Conservation (phyloP, 345 rosid species). For the Salix brachista region DNA sequence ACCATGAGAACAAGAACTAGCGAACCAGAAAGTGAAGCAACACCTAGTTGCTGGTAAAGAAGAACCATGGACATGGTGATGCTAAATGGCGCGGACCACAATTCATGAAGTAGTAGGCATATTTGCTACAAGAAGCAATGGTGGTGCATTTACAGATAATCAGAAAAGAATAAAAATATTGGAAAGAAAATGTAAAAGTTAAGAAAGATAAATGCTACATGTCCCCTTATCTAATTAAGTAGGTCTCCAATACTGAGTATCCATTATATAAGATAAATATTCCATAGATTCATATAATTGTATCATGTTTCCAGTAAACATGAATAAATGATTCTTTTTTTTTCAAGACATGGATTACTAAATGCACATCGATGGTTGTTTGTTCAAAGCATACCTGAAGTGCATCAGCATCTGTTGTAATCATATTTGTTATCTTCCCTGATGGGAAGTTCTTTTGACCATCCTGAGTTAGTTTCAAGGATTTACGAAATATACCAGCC, state of each 20-base stretch:
- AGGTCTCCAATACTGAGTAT: not conserved
- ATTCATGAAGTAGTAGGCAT: slow-evolving; percentile 27
- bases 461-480: slow-evolving; percentile 29
- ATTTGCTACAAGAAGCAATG: slow-evolving; percentile 18
- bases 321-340: not conserved
- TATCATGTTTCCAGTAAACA: not conserved
- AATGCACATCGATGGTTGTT: not conserved
- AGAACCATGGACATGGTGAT: slow-evolving; percentile 32
- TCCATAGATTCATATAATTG: not conserved
- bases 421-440: slow-evolving; percentile 32
- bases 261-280: not conserved
- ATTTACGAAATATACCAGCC: slow-evolving; percentile 35
- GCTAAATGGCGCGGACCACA: slow-evolving; percentile 35
- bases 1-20: slow-evolving; percentile 24
- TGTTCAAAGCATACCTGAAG: slow-evolving; percentile 22
- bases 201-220: not conserved
- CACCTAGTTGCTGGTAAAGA: slow-evolving; percentile 33
- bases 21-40: slow-evolving; percentile 29
- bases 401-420: slow-evolving; percentile 33
- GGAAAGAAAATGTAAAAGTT: not conserved
- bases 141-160: not conserved
- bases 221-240: not conserved
- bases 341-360: not conserved
- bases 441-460: slow-evolving; percentile 24
- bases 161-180: not conserved